phyloP scores from a whole-genome alignment of 2,329 filamentous ascomycete genomes.

The Drechslerella stenobrocha region DNA sequence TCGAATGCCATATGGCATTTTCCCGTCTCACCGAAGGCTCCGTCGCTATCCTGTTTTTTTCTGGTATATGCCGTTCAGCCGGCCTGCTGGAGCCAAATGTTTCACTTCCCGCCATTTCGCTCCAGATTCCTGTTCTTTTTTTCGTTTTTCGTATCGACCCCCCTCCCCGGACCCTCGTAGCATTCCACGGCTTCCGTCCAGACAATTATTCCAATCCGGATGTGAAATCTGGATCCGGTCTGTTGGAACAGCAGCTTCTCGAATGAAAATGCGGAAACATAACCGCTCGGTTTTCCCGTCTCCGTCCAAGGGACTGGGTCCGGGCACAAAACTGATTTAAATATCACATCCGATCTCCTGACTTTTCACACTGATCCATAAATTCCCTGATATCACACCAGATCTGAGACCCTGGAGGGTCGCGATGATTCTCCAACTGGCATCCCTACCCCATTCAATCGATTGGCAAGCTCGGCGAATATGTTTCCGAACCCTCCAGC shows the following conservation, averaged over 20 bases:
- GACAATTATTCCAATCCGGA: slow-evolving; percentile 34
- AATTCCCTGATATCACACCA: slow-evolving; percentile 37
- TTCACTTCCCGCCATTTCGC: slow-evolving; percentile 19
- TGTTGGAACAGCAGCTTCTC: slow-evolving; percentile 43
- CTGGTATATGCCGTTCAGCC: slow-evolving; percentile 4
- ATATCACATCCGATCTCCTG: slow-evolving; percentile 43
- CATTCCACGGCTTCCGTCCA: slow-evolving; percentile 27
- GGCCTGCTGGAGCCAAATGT: slow-evolving; percentile 15
- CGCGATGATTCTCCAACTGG: slow-evolving; percentile 24
- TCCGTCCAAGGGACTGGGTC: slow-evolving; percentile 47
- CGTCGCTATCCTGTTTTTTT: too few species aligned
- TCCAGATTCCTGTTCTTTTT: background rate
- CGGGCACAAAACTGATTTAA: slow-evolving; percentile 47
- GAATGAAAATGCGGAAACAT: slow-evolving; percentile 46
- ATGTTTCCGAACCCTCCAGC: slow-evolving; percentile 33
- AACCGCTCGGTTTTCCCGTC: slow-evolving; percentile 48
- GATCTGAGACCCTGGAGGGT: slow-evolving; percentile 42
- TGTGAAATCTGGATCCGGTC: slow-evolving; percentile 34
- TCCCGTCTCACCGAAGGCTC: too few species aligned
- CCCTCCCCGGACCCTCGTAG: slow-evolving; percentile 12
- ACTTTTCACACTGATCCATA: slow-evolving; percentile 40
- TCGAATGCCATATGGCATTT: slow-evolving; percentile 8
- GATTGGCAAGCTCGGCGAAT: slow-evolving; percentile 33
- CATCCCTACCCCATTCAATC: background rate
- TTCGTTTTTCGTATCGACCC: slow-evolving; percentile 18